Base-by-base conservation (phyloP, 768 basidiomycete genomes). In the Agrocybe praecox region DNA sequence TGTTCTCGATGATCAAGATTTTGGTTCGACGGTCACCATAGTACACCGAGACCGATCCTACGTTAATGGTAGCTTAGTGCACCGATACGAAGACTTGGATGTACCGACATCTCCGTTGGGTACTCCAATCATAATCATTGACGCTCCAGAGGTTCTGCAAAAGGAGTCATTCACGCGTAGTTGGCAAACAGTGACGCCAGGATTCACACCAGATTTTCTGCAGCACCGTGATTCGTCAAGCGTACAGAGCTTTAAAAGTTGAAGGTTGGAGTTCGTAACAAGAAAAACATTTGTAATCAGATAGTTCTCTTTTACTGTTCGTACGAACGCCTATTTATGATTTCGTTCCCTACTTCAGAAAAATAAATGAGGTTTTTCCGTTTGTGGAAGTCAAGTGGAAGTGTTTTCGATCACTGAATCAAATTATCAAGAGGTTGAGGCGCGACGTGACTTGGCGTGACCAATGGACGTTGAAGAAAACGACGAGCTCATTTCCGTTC, bases 401-500 rank as follows among this genome's bases (percentile, higher is more conserved):
- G 5, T 15, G n/a, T 14, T 40, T 40, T 40, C 36, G 36, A 40
- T 40, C 36, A 40, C 14, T 46, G 49, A 47, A 33, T 46, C 46
- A n/a, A 34, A 36, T 32, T 26, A 49, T 33, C 21, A 48, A n/a
- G 17, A 24, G 7, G 10, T 2, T 8, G 26, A 6, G 29, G 22
- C 6, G 29, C 11, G 29, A 33, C 43, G 58, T 59, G 53, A 58
- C 57, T 14, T 42, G 19, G 10, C 42, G 57, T 58, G 57, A 58
- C 57, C 42, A 49, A 69, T 71, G 68, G 64, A 72, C 55, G 51
- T 59, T 57, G 64, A 65, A 24, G 73, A 68, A 52, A 76, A 84
- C 59, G 90, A 91, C 71, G 83, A 86, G 62, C 70, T 91, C 53
- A 78, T 92, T 57, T 76, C 76, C 62, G 75, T 85, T 47, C 76